Conservation (phyloP, 163 green algal genomes). For the Scenedesmus sp. region DNA sequence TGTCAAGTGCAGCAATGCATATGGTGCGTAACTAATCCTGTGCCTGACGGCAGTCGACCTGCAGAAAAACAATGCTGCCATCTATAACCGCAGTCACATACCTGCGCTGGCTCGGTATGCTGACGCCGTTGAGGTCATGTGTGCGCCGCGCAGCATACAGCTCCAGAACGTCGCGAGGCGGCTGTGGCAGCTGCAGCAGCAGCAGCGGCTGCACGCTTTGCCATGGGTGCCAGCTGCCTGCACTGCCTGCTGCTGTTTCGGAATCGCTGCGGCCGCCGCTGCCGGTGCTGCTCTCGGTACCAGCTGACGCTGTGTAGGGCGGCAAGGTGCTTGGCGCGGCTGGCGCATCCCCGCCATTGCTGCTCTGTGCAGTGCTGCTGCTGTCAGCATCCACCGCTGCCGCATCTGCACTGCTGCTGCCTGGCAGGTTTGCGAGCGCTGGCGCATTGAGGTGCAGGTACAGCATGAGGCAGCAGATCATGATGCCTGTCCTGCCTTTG, state of each 20-base stretch:
- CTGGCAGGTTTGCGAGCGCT: conserved; percentile 5
- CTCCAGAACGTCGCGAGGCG: conserved; percentile 57
- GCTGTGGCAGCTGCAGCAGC: conserved; percentile 31
- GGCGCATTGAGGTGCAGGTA: conserved; percentile 53
- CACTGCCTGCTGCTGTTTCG: background rate
- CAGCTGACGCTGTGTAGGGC: background rate
- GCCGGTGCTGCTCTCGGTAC: background rate
- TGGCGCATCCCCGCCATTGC: background rate
- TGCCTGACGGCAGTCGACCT: no score
- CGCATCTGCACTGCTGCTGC: background rate
- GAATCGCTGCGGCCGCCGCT: background rate
- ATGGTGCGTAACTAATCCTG: no score
- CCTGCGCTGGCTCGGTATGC: conserved; percentile 79
- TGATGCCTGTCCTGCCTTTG: conserved; percentile 85
- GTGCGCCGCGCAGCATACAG: conserved; percentile 73
- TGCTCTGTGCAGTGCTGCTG: background rate
- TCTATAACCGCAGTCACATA: background rate
- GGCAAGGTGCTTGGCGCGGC: background rate
- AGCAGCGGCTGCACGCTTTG: conserved; percentile 32
- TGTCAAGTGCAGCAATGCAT: no score
- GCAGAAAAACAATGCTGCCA: no score
- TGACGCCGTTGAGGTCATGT: conserved; percentile 77
- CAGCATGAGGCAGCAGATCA: conserved; percentile 81
- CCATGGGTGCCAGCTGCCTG: conserved; percentile 16
- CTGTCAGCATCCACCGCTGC: background rate